phyloP scores from a whole-genome alignment of 164 flowering plant species.

The Annona cherimola region DNA sequence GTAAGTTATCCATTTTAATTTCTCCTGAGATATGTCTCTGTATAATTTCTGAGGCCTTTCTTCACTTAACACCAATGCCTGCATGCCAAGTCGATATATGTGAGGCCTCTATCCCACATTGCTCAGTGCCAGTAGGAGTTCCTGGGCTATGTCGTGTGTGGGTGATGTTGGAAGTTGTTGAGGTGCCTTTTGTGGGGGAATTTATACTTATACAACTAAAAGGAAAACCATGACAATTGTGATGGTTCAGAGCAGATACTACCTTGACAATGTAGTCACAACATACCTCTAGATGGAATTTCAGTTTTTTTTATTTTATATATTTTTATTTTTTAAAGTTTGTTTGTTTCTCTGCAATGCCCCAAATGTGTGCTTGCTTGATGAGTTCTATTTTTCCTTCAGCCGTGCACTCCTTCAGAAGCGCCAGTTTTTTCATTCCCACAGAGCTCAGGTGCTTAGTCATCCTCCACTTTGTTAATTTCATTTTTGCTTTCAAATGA shows the following conservation, averaged over 20 bases:
- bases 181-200: too few relatives aligned
- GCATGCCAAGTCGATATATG: not conserved
- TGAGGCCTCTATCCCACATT: too few relatives aligned
- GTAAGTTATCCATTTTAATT: constrained; percentile 34
- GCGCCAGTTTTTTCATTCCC: constrained; percentile 93
- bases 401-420: constrained; percentile 78
- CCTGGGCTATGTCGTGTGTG: too few relatives aligned
- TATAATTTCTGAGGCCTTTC: not conserved
- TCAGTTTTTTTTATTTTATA: too few relatives aligned
- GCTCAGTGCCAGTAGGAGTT: too few relatives aligned
- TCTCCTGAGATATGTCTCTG: not conserved
- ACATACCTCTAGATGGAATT: too few relatives aligned
- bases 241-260: too few relatives aligned
- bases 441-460: constrained; percentile 87
- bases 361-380: not conserved
- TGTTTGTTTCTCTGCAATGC: not conserved
- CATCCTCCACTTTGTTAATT: not conserved
- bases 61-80: not conserved
- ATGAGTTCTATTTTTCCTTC: constrained; percentile 13
- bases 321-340: too few relatives aligned
- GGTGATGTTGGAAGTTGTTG: too few relatives aligned
- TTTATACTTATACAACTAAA: not conserved
- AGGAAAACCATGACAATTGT: too few relatives aligned
- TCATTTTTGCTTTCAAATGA: not conserved
- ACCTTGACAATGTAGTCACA: too few relatives aligned